Percentiles rank a stretch among this genome's conserved stretches.
Evolutionary conservation across 441 rosid genomes (phyloP).

Genomic region (Iberis amara): DNA sequence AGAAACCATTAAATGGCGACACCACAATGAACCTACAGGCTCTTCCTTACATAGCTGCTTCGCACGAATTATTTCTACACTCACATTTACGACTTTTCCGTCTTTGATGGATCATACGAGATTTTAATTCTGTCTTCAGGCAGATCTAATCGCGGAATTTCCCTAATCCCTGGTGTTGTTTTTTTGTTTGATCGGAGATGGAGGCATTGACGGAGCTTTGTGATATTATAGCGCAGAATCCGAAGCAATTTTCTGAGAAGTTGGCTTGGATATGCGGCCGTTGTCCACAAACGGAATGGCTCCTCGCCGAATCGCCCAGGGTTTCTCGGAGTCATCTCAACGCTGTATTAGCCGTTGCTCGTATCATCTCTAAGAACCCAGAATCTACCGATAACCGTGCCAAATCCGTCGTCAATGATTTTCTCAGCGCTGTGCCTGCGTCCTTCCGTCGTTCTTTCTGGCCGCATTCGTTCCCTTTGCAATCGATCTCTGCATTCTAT

Average conservation of each 20-base stretch:
- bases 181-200: constrained; percentile 37
- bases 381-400: constrained; percentile 50
- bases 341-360: constrained; percentile 68
- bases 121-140: constrained; percentile 24
- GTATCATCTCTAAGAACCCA: constrained; percentile 59
- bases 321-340: constrained; percentile 82
- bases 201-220: constrained; percentile 81
- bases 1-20: neutral
- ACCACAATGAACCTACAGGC: constrained; percentile 18
- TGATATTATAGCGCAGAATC: constrained; percentile 67
- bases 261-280: constrained; percentile 85
- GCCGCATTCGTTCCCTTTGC: constrained; percentile 70
- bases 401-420: constrained; percentile 54
- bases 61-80: constrained; percentile 3
- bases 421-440: constrained; percentile 58
- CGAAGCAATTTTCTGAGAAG: constrained; percentile 68
- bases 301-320: constrained; percentile 57
- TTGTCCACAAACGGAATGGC: constrained; percentile 70
- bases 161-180: neutral
- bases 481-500: constrained; percentile 52
- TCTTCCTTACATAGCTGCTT: constrained; percentile 24
- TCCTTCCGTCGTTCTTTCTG: constrained; percentile 69
- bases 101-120: constrained; percentile 16
- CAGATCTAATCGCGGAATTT: constrained; percentile 30
- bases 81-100: constrained; percentile 14